Percentiles rank a stretch among this genome's conserved stretches.
These are phyloP conservation scores for Deinandra increscens DNA, from an alignment of 129 eudicot species.

Conservation along the genomic window DNA sequence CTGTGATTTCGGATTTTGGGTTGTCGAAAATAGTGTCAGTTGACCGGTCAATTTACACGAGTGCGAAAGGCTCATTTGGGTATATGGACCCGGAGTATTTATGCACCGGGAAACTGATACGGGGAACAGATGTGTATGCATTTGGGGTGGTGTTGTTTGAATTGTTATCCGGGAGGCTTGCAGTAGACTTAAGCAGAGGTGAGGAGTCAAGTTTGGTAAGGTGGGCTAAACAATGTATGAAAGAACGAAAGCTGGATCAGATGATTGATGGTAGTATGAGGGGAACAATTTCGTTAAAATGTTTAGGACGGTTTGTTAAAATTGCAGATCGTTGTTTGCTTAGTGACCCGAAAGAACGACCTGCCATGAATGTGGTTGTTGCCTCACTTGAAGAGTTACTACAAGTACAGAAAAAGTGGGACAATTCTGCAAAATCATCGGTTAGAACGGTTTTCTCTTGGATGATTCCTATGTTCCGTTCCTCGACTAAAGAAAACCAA, in stretches of 20 bases:
- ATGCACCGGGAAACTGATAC: slow-evolving; percentile 13
- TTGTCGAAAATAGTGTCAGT: slow-evolving; percentile 25
- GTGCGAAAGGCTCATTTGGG: slow-evolving; percentile 28
- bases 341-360: slow-evolving; percentile 15
- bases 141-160: slow-evolving; percentile 40
- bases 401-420: slow-evolving; percentile 13
- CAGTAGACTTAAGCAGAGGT: slow-evolving; percentile 3
- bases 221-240: slow-evolving; percentile 28
- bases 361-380: slow-evolving; percentile 33
- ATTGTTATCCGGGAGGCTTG: slow-evolving; percentile 26
- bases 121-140: slow-evolving; percentile 33
- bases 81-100: slow-evolving; percentile 34
- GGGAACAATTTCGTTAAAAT: slow-evolving; percentile 10
- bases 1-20: slow-evolving; percentile 32
- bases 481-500: slow-evolving; percentile 6
- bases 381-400: slow-evolving; percentile 10
- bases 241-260: slow-evolving; percentile 9
- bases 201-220: slow-evolving; percentile 29
- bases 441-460: not conserved
- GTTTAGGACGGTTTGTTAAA: slow-evolving; percentile 22
- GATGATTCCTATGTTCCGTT: slow-evolving; percentile 3
- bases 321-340: slow-evolving; percentile 23
- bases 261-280: slow-evolving; percentile 16
- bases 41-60: slow-evolving; percentile 6
- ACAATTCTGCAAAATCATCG: not conserved